Percentiles rank a stretch among this genome's conserved stretches.
Evolutionary conservation across 495 filamentous ascomycete species (phyloP).

Genomic region (Letharia columbiana): DNA sequence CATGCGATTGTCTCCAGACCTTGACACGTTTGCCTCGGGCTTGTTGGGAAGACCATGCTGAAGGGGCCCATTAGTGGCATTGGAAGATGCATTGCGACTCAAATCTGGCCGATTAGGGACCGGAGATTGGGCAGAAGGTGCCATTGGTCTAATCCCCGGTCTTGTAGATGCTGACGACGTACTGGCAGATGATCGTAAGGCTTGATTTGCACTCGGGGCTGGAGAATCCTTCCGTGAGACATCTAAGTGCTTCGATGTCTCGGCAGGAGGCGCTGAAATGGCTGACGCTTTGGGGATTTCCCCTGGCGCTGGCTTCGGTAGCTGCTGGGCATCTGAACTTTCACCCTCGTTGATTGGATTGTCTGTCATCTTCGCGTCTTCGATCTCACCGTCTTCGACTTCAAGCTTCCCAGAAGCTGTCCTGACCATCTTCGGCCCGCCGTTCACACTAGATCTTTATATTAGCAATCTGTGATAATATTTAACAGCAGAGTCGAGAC

Average conservation of each 20-base stretch:
- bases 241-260: not conserved
- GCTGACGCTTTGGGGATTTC: constrained; percentile 1
- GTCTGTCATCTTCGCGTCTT: constrained; percentile 51
- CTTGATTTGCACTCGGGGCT: not conserved
- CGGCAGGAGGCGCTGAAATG: not conserved
- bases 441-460: constrained; percentile 29
- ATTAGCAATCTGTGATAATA: constrained; percentile 33
- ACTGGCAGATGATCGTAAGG: constrained; percentile 7
- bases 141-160: constrained; percentile 3
- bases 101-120: constrained; percentile 18
- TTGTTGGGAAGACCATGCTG: constrained; percentile 24
- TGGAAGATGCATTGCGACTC: constrained; percentile 14
- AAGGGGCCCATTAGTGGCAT: constrained; percentile 13
- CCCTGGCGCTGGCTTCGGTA: not conserved
- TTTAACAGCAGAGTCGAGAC: constrained; percentile 19
- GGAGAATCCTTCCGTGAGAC: constrained; percentile 9
- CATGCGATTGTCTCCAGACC: constrained; percentile 17
- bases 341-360: constrained; percentile 20
- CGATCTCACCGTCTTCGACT: constrained; percentile 73
- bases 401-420: constrained; percentile 38
- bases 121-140: constrained; percentile 10
- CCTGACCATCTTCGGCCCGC: constrained; percentile 29
- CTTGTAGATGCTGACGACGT: constrained; percentile 5
- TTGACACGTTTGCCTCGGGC: constrained; percentile 17
- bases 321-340: constrained; percentile 6